Evolutionary conservation across 768 basidiomycete genomes (phyloP), one percentile per base, ranked within the genome.

Genomic region (Amanita jacksonii): DNA sequence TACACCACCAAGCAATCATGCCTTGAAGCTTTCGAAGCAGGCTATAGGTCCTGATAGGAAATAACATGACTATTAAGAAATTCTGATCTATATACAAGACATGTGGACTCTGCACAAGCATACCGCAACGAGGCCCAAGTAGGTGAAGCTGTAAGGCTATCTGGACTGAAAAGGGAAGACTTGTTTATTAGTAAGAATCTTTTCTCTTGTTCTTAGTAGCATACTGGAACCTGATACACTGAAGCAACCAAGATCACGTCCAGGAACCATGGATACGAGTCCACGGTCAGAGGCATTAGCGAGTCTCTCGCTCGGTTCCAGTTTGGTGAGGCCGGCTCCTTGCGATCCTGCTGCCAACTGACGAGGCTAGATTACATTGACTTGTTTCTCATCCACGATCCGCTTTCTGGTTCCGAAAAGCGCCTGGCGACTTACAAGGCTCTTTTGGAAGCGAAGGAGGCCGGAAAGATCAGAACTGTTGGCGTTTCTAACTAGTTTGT

Each of bases 401-500:
- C 88, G 0, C 60, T 68, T 5, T 73, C 78, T 13, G 85, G 83
- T 4, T 73, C 67, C 15, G 69, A 77, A 47, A 66, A 65, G 22
- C 79, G 88, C 15, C 63, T 89, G n/a, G 73, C 66, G 16, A 80
- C 84, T 0, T 90, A 82, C 64, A 76, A 69, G 38, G 85, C 82
- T 5, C 66, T 91, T 8, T 58, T 78, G 4, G 77, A 81, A 27
- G 72, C 74, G n/a, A 73, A 73, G 49, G 55, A 64, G 22, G 72
- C 62, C 3, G 85, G 87, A 3, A 85, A 84, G 52, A 71, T 88
- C 40, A 70, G 73, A 49, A 69, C 70, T 4, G 74, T 86, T n/a
- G 87, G 87, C 2, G 87, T 90, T 5, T 88, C 85, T 1, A 91
- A 91, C 62, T 91, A 79, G 85, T 86, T 52, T 37, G 81, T 56